phyloP scores from a whole-genome alignment of 2,329 filamentous ascomycete species.

The Teratosphaeria nubilosa region DNA sequence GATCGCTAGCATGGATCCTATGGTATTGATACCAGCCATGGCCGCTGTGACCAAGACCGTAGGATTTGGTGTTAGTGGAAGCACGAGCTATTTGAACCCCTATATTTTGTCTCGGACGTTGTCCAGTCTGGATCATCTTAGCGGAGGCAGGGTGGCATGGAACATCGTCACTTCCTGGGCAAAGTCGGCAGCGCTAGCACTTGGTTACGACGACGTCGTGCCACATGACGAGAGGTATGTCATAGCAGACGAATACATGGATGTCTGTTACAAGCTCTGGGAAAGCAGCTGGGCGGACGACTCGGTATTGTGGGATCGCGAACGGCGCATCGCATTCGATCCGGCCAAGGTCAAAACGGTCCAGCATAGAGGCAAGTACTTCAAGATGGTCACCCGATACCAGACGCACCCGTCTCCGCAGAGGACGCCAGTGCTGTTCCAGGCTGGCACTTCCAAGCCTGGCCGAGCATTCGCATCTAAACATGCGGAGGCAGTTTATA shows the following conservation, averaged over 20 bases:
- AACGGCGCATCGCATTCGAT: conserved; percentile 44
- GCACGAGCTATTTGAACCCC: conserved; percentile 59
- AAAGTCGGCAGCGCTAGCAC: conserved; percentile 37
- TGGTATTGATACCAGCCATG: background rate
- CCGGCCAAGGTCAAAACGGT: conserved; percentile 48
- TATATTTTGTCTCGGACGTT: conserved; percentile 57
- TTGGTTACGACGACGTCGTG: conserved; percentile 20
- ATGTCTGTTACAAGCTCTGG: conserved; percentile 38
- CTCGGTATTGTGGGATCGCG: conserved; percentile 39
- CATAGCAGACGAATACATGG: conserved; percentile 54
- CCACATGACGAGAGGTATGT: conserved; percentile 50
- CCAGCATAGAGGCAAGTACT: conserved; percentile 28
- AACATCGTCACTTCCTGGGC: conserved; percentile 57
- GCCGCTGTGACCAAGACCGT: conserved; percentile 22
- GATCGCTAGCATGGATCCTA: conserved; percentile 19
- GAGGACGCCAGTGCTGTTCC: conserved; percentile 54
- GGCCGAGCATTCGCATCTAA: conserved; percentile 59
- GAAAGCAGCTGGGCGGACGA: conserved; percentile 22
- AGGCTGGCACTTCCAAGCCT: conserved; percentile 57
- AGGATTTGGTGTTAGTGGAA: conserved; percentile 58
- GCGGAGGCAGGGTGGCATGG: conserved; percentile 42
- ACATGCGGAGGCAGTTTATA: conserved; percentile 59
- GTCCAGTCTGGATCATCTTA: conserved; percentile 57
- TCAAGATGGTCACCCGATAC: conserved; percentile 35
- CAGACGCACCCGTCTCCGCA: conserved; percentile 48